Percentiles rank a stretch among this genome's conserved stretches.
Conservation (phyloP, 208 protist species). For the Willaertia magna region DNA sequence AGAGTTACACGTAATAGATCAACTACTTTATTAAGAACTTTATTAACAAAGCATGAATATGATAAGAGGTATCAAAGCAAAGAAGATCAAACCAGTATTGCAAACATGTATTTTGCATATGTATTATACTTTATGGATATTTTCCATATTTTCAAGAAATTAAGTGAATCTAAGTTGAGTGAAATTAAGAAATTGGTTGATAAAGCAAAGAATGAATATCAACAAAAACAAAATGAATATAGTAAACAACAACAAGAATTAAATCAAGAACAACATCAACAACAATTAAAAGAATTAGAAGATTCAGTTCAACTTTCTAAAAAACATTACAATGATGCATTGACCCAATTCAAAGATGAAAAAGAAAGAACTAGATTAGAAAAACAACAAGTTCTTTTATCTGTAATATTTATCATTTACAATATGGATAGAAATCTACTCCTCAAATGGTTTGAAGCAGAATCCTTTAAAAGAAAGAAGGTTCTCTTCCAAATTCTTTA, state of each 20-base stretch:
- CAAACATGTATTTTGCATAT: not conserved
- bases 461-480: not conserved
- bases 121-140: not conserved
- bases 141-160: not conserved
- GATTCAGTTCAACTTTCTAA: not conserved
- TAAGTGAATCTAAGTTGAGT: not conserved
- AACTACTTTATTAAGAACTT: not conserved
- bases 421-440: not conserved
- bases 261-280: not conserved
- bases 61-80: not conserved
- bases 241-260: not conserved
- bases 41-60: not conserved
- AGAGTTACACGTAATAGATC: not conserved
- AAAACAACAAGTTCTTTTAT: not conserved
- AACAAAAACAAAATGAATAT: not conserved
- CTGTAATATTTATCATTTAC: not conserved
- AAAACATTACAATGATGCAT: not conserved
- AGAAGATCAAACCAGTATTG: not conserved
- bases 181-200: not conserved
- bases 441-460: not conserved
- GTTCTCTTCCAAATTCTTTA: not conserved
- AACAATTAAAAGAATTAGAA: not conserved
- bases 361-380: not conserved
- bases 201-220: not conserved
- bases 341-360: not conserved